These are phyloP conservation scores for Thamnidium elegans DNA, from an alignment of 192 early-diverging fungal genomes.

Conservation along the genomic window DNA sequence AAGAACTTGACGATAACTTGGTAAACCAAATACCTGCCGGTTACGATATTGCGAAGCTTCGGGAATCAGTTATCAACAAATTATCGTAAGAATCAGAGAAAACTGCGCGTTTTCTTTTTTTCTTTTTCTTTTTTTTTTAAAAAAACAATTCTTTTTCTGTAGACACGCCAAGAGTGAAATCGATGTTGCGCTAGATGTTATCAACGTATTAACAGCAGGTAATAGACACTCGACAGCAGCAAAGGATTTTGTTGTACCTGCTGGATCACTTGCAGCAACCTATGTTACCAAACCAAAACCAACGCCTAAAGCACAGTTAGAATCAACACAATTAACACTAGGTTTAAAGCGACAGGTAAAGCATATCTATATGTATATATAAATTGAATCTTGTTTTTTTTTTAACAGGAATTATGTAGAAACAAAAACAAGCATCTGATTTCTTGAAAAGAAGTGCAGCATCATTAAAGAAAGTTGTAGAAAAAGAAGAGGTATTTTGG, in stretches of 20 bases:
- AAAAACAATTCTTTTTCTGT: too few relatives aligned
- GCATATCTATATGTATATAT: too few relatives aligned
- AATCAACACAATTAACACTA: slow-evolving; percentile 28
- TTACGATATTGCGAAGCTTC: slow-evolving; percentile 25
- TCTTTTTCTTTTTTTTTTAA: slow-evolving; percentile 1
- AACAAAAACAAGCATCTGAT: slow-evolving; percentile 35
- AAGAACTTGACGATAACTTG: background rate
- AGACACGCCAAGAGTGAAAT: slow-evolving; percentile 40
- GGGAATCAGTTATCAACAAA: slow-evolving; percentile 35
- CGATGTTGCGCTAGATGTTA: slow-evolving; percentile 41
- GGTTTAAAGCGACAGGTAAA: slow-evolving; percentile 37
- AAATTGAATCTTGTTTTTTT: too few relatives aligned
- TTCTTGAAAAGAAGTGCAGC: slow-evolving; percentile 29
- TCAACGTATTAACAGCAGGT: slow-evolving; percentile 30
- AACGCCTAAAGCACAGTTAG: slow-evolving; percentile 29
- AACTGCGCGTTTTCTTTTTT: background rate
- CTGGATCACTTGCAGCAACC: slow-evolving; percentile 32
- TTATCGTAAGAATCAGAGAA: slow-evolving; percentile 21
- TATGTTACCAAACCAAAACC: slow-evolving; percentile 39
- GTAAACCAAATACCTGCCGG: slow-evolving; percentile 4
- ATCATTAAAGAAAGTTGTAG: slow-evolving; percentile 18
- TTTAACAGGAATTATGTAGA: slow-evolving; percentile 2
- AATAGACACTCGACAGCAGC: slow-evolving; percentile 6
- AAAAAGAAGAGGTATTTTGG: slow-evolving; percentile 39
- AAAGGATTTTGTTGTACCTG: slow-evolving; percentile 35